Evolutionary conservation across 495 filamentous ascomycete genomes (phyloP).

Genomic region (Filosporella fistucella): DNA sequence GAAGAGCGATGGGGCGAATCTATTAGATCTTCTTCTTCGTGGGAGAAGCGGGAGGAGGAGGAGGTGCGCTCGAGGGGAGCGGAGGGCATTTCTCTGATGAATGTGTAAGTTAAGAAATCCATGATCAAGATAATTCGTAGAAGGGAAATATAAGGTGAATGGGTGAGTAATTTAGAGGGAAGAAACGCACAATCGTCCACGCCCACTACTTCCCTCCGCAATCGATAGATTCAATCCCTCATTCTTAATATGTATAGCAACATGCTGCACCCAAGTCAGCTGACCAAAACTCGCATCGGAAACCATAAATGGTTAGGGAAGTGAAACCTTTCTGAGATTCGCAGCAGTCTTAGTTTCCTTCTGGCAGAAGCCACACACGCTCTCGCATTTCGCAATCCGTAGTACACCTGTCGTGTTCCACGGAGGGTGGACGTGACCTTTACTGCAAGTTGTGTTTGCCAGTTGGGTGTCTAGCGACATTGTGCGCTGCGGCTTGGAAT

Average conservation of each 20-base stretch:
- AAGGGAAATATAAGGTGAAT: not conserved
- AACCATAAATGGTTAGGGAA: not conserved
- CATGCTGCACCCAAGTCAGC: constrained; percentile 16
- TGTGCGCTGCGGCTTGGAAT: not conserved
- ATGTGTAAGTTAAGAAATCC: too few species aligned
- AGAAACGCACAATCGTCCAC: constrained; percentile 16
- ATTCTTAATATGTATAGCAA: constrained; percentile 25
- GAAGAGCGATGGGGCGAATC: too few species aligned
- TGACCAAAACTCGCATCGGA: not conserved
- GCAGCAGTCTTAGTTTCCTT: constrained; percentile 25
- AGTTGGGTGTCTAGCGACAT: constrained; percentile 8
- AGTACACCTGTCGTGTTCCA: constrained; percentile 21
- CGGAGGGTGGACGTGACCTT: constrained; percentile 22
- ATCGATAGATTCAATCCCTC: constrained; percentile 21
- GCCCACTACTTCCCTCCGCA: constrained; percentile 19
- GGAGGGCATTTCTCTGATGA: constrained; percentile 21
- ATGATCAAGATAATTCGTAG: not conserved
- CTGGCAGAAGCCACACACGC: constrained; percentile 23
- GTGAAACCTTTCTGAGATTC: constrained; percentile 20
- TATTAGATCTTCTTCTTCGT: constrained; percentile 7
- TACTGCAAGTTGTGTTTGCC: constrained; percentile 20
- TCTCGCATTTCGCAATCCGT: constrained; percentile 22
- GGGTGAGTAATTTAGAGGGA: not conserved
- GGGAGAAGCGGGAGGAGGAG: constrained; percentile 10
- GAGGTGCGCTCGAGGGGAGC: constrained; percentile 2